Evolutionary conservation across 306 rosid genomes (phyloP), one percentile per base, ranked within the genome.

Genomic region (Cotoneaster glaucophyllus): DNA sequence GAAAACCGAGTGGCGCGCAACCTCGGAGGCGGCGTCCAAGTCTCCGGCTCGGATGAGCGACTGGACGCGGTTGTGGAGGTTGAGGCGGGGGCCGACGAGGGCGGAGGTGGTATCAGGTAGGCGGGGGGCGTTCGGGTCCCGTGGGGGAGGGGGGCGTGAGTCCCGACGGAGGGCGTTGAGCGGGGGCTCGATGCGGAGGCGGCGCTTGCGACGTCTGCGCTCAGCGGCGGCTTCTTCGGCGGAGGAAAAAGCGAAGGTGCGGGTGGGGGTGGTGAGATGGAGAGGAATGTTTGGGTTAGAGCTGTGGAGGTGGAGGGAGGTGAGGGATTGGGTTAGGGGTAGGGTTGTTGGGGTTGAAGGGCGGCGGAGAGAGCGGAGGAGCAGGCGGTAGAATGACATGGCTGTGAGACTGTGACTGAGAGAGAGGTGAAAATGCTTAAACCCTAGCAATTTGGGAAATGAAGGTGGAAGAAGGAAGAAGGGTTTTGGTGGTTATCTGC

Each of bases 201-300:
- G 91, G 14, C 97, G 94, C 80, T 94, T 93, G 28, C 96, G 85
- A 22, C 94, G 96, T 18, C 98, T 97, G 5, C 98, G 90, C 78
- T 90, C 98, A 0, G 98, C 98, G 0, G 98, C 96, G 0, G 98
- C 98, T 76, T 94, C 98, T 77, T 94, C 98, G 50, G 97, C 97
- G 19, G 96, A 91, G 78, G 98, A 90, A 76, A 88, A 93, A 10
- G 96, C 90, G 39, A 90, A 90, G 79, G 84, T 74, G 24, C 97
- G 97, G 4, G 66, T 61, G 44, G 43, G 11, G 63, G 76, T 29
- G 24, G 11, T 18, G 31, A 19, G 79, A 66, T 29, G 48, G 61
- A 25, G 66, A 24, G 82, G n/a, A 61, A 26, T 61, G 57, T 24
- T 11, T 3, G 59, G 79, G 50, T 29, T 61, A 17, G 66, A 26